Base-by-base conservation (phyloP, 805 yeast species). In the Kockiozyma suomiensis region DNA sequence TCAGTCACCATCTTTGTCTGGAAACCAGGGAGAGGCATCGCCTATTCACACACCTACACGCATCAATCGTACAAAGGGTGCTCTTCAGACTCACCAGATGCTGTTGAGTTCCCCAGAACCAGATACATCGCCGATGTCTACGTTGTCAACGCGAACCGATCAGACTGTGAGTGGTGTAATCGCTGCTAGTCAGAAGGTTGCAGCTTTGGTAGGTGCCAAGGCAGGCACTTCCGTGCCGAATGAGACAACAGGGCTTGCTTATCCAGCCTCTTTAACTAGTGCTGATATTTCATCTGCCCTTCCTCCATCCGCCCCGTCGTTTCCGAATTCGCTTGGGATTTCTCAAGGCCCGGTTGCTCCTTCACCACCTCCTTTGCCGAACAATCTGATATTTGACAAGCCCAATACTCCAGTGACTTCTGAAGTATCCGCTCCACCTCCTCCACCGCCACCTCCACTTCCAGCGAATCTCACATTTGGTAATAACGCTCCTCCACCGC, bases 361-460 rank as follows among this genome's bases (percentile, higher is more conserved):
- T 5, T 50, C 59, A 1, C 62, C 62, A 1, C 62, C 63, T 17
- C 59, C 59, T 13, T 21, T 50, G n/a, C 51, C 59, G 7, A 21
- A 17, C 35, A 52, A 30, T 32, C 54, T 51, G 26, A 26, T 21
- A 15, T 52, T 58, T 46, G 32, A 15, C 19, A 38, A 32, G 32
- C 25, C 56, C 6, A 42, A 30, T n/a, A 43, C 35, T n/a, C 6
- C 41, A 15, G 19, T 23, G 25, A 4, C 47, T 10, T 8, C 19
- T 5, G 47, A 10, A 12, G 43, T 42, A 4, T 10, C 50, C 12
- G 25, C 58, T 35, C 50, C 57, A 12, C 53, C 58, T 2, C 61
- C 61, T 17, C 53, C 57, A 15, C 57, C 56, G n/a, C 55, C 55
- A 10, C 55, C 55, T 8, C 52, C 59, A n/a, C 55, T 51, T 17